Base-by-base conservation (phyloP, 805 yeast genomes). In the Starmera amethionina region DNA sequence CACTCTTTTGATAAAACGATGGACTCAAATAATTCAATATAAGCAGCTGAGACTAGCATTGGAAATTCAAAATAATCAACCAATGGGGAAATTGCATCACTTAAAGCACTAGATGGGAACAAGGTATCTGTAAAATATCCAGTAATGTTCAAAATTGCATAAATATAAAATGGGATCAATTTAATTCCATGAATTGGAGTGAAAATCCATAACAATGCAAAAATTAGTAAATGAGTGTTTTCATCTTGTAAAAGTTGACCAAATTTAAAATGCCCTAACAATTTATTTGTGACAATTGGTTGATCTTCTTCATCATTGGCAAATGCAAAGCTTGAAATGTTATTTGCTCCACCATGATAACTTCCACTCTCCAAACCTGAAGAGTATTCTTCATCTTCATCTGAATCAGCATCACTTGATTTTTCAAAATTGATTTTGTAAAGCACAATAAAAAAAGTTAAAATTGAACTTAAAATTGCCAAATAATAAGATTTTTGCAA, bases 181-280 rank as follows among this genome's bases (percentile, higher is more conserved):
- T 68, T 68, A 31, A 61, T 40, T n/a, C 60, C 15, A 15, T 56
- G 58, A 3, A 48, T 42, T 4, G 54, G 48, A 0, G 72, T 64
- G 9, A 54, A 50, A 25, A 59, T 35, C 71, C 71, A 67, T 19
- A 68, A 51, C n/a, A 54, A 44, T 2, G 67, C 50, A 48, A 58
- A 63, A 0, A 60, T 59, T 32, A 67, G 50, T 35, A 67, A 42
- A 33, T 64, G 69, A 0, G 66, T 56, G 42, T 67, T 65, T 40
- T 67, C 71, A n/a, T 69, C 60, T 46, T 58, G 64, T 36, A 67
- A 47, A 5, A 62, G 50, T 36, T 60, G 63, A 8, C 69, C 56
- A 15, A 66, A 44, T 11, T 58, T 54, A 28, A 61, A 46, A 4
- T 30, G 32, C 34, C 28, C 43, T 8, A 46, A 38, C 34, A 39